phyloP scores from a whole-genome alignment of 495 filamentous ascomycete species.

The Aspergillus panamensis region DNA sequence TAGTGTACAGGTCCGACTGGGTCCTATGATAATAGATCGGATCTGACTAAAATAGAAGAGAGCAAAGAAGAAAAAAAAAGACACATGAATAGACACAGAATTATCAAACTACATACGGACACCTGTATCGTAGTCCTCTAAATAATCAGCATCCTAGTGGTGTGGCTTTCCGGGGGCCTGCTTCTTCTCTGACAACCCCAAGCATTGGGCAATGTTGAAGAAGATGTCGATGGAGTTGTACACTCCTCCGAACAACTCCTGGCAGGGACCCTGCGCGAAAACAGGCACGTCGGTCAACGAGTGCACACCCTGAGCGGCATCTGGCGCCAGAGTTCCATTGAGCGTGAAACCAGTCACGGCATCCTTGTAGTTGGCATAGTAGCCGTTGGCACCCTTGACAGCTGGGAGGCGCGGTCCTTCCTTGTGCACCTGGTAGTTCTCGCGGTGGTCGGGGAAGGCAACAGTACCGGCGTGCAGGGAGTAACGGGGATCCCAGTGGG shows the following conservation, averaged over 20 bases:
- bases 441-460: conserved; percentile 63
- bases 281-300: conserved; percentile 73
- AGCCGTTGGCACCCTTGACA: conserved; percentile 41
- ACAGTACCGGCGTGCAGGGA: conserved; percentile 61
- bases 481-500: conserved; percentile 74
- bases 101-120: not conserved
- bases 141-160: not conserved
- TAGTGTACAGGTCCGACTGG: conserved; percentile 7
- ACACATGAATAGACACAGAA: not conserved
- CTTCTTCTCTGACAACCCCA: conserved; percentile 51
- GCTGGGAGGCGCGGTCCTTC: conserved; percentile 57
- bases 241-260: conserved; percentile 65
- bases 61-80: not conserved
- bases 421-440: conserved; percentile 61
- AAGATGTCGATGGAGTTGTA: conserved; percentile 70
- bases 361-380: conserved; percentile 59
- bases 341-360: conserved; percentile 59
- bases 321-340: conserved; percentile 63
- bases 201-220: conserved; percentile 65
- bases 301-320: conserved; percentile 60
- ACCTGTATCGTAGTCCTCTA: not conserved
- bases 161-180: not conserved
- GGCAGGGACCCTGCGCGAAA: conserved; percentile 68
- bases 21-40: not conserved
- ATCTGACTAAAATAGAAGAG: not conserved